Base-by-base conservation (phyloP, 495 filamentous ascomycete species). In the Hyaloscypha finlandica region DNA sequence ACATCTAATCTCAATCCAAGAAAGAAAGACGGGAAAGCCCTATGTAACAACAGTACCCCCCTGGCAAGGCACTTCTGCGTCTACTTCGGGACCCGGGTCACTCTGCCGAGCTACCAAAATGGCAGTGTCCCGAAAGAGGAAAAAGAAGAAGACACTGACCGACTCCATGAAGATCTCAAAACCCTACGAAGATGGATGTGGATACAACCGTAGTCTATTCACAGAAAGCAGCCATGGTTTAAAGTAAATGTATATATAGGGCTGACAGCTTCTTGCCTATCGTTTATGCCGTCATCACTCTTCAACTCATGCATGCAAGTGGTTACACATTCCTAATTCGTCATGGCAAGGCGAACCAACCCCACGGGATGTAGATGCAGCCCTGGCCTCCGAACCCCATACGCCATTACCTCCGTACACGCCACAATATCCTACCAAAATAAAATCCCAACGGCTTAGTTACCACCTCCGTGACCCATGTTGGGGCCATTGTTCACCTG, bases 381-480 rank as follows among this genome's bases (percentile, higher is more conserved):
- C 42, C 42, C 42, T 3, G 16, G 42, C 16, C 14, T 48, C 42
- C 42, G 6, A 48, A 4, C 42, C 35, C 42, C 20, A 11, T 37
- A 60, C 56, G 39, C 29, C 54, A 59, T n/a, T 12, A 51, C 14
- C 37, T 20, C 53, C 30, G 6, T 29, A 57, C 29, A 59, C 65
- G 35, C 11, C 37, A 16, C 51, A 29, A 31, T 59, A 52, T 61
- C 22, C 32, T 8, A 55, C 33, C 12, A 19, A 48, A 58, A 63
- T 54, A 70, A 31, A 61, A 63, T 39, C 31, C 22, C 57, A 48
- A 19, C 14, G 25, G 19, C 55, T 56, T 55, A 69, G 31, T 48
- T 61, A 14, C 65, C 58, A 14, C 59, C 63, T n/a, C 65, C 69
- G n/a, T 68, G 61, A 4, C 65, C 64, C 68, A 73, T 65, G 31